Base-by-base conservation (phyloP, 768 basidiomycete genomes). In the Rhodocollybia butyracea region DNA sequence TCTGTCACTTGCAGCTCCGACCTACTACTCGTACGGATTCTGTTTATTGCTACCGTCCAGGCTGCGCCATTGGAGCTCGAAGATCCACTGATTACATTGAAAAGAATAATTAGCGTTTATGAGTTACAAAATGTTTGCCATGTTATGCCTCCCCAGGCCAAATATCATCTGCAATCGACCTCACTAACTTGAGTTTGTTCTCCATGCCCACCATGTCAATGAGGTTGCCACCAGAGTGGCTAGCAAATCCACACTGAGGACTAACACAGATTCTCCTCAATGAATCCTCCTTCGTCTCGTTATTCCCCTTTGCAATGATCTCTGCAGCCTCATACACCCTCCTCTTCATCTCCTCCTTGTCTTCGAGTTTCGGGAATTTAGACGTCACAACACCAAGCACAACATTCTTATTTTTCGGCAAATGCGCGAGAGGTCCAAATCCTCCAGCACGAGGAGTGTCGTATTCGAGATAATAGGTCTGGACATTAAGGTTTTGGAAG, bases 391-490 rank as follows among this genome's bases (percentile, higher is more conserved):
- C 64, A 21, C 77, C 77, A 31, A 78, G 67, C 34, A 78, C 69
- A 50, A 76, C 62, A 8, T 64, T 63, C 57, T 77, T 78, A 60
- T 74, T 61, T 40, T 61, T 66, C 1, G 72, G 71, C 5, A 73
- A 58, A 27, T 63, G 40, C 46, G 47, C 64, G 26, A 73, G 54
- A 17, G 71, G 69, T 48, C 69, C 69, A 24, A 73, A 73, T 64
- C 62, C 61, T 64, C 77, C 77, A 12, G 77, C 77, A 21, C 77
- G 76, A 40, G 66, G 66, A 8, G 76, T 79, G 56, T 79, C 77
- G 54, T 77, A 79, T 64, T 78, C 76, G 32, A 78, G 73, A 63
- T 76, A 79, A 58, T 75, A 78, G 45, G 63, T 68, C 55, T 77
- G 73, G 41, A 76, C 75, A 55, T 74, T 68, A 54, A 78, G 65